Base-by-base conservation (phyloP, 1,284 basidiomycete species). In the Ganoderma multipileum region DNA sequence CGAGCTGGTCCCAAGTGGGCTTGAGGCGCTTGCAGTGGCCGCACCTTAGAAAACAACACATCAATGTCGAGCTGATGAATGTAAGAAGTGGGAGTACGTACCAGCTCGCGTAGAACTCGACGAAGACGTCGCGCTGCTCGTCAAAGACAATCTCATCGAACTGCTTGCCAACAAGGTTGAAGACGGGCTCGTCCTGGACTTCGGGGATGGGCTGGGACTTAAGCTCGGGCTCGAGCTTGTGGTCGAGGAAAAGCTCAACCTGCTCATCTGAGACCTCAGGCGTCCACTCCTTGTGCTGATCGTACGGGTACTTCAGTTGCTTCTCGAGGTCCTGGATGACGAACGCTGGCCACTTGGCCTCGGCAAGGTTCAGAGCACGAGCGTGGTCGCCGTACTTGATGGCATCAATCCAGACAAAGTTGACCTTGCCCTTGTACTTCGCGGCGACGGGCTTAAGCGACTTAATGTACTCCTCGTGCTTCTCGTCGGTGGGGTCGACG, bases 361-460 rank as follows among this genome's bases (percentile, higher is more conserved):
- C 92, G 58, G 79, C 79, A 71, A 99, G 86, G 87, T 98, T 98
- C 72, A 99, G 88, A 12, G 94, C 93, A 83, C 96, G 97, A 76
- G 93, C 98, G 84, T 99, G 98, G 77, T 98, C 96, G 77, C 89
- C 91, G 78, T 97, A 99, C 82, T 96, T 96, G 84, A 92, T 84
- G 28, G 95, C 96, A 81, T 99, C 98, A 76, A 99, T 99, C 92
- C 92, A 98, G 73, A 99, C 97, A 82, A 99, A 97, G 91, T 98
- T 99, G 79, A 99, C 77, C 83, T 95, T 92, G 77, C 91, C 89
- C 82, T 95, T 96, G 87, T 89, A 88, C 78, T 90, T 88, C 70
- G 90, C 85, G 36, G 97, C 97, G 66, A 97, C 79, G 2, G 94
- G 89, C 76, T 86, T 89, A 75, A 99, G 81, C 65, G 86, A 82